Percentiles rank a stretch among this genome's conserved stretches.
Evolutionary conservation across 2,329 filamentous ascomycete species (phyloP).

Genomic region (Lachnum nothofagi): DNA sequence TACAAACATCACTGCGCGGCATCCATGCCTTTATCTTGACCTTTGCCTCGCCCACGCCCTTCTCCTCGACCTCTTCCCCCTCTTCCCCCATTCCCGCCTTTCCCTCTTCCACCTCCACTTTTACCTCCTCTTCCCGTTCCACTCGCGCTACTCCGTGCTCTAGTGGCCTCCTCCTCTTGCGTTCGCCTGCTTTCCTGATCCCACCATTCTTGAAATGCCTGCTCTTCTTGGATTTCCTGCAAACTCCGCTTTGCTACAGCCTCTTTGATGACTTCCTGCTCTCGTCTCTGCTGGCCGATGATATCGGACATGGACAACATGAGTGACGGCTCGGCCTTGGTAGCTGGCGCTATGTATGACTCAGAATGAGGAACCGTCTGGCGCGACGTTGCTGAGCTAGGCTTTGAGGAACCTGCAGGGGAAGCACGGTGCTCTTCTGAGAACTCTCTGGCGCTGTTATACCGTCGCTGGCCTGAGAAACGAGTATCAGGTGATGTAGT

Average conservation of each 20-base stretch:
- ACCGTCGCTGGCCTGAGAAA: conserved; percentile 51
- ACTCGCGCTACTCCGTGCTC: conserved; percentile 9
- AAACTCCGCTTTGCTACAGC: conserved; percentile 82
- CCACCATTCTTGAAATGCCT: conserved; percentile 97
- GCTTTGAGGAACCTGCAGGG: conserved; percentile 13
- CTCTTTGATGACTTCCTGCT: conserved; percentile 77
- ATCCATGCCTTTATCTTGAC: conserved; percentile 1
- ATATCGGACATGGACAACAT: conserved; percentile 83
- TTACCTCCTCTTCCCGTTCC: conserved; percentile 23
- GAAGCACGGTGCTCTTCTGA: conserved; percentile 14
- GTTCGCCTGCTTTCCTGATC: conserved; percentile 73
- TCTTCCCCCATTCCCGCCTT: conserved; percentile 15
- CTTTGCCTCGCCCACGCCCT: conserved; percentile 5
- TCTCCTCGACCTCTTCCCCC: conserved; percentile 17
- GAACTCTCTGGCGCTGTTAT: conserved; percentile 9
- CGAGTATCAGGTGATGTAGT: conserved; percentile 59
- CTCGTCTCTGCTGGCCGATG: conserved; percentile 76
- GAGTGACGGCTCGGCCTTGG: conserved; percentile 57
- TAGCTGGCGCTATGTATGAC: conserved; percentile 52
- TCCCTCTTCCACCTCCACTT: conserved; percentile 16
- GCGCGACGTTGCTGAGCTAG: conserved; percentile 26
- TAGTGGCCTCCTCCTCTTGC: conserved; percentile 38
- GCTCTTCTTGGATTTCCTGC: conserved; percentile 93
- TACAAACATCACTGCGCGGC: not conserved
- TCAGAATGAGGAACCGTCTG: conserved; percentile 55